Base-by-base conservation (phyloP, 2,329 filamentous ascomycete species). In the Clarireedia paspali region DNA sequence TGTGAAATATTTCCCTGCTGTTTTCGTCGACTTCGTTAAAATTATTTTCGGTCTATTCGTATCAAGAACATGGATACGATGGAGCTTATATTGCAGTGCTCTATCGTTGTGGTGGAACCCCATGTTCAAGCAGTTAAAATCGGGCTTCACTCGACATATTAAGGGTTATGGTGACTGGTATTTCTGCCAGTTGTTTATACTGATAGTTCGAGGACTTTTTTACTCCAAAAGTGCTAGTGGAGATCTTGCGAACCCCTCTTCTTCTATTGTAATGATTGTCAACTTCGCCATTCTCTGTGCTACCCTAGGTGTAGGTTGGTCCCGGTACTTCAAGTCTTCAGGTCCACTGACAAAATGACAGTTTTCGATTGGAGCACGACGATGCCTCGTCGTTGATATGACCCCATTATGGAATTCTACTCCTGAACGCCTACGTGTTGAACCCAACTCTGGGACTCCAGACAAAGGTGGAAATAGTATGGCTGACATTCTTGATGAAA, bases 51-150 rank as follows among this genome's bases (percentile, higher is more conserved):
- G 30, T 23, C 34, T 58, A 14, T 51, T 56, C 4, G 57, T 47
- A 2, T 59, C 59, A 12, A 56, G 56, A 9, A 47, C n/a, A 26
- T 61, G 53, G 53, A 53, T 64, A 63, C 73, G 73, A 52, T 74
- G 75, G 64, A 74, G 78, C 20, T 69, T 85, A 20, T 62, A 71
- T 52, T 70, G 77, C 12, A 78, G 77, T 38, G 61, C 82, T 2
- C 63, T 77, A 17, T 78, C 82, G 3, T 70, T 78, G 12, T 86
- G 82, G 78, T 89, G 86, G 86, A 89, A 88, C 59, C 84, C 84
- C 0, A 79, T 78, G 57, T 80, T 88, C 61, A 76, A 80, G 36
- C 76, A 84, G 63, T 79, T 78, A 3, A 73, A 76, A 36, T 75
- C 79, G n/a, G 84, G 81, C 54, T 86, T 79, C 66, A 80, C 75